These are phyloP conservation scores for Ceratonia siliqua DNA, from an alignment of 306 rosid species.

Conservation along the genomic window DNA sequence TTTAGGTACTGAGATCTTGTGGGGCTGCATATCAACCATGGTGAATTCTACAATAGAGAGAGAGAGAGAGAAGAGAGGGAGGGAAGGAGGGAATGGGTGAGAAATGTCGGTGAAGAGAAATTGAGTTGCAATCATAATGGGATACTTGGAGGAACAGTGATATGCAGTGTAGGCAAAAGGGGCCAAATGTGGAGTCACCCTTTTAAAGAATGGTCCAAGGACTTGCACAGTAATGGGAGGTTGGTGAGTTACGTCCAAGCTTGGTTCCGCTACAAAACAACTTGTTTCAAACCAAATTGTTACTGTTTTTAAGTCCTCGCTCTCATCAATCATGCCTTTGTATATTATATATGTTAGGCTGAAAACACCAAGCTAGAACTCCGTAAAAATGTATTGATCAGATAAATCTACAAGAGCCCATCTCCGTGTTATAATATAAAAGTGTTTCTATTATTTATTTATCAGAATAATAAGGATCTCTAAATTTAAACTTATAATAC, in stretches of 20 bases:
- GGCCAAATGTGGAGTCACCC: background rate
- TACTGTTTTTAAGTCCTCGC: background rate
- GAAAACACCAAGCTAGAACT: too few relatives aligned
- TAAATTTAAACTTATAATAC: too few relatives aligned
- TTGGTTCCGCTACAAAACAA: background rate
- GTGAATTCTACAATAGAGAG: too few relatives aligned
- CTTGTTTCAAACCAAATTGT: background rate
- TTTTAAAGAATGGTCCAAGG: constrained; percentile 34
- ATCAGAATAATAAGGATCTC: too few relatives aligned
- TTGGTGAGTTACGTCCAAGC: background rate
- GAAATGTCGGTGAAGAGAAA: constrained; percentile 37
- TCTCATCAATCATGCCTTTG: background rate
- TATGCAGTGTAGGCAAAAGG: constrained; percentile 26
- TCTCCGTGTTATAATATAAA: too few relatives aligned
- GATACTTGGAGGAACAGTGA: constrained; percentile 11
- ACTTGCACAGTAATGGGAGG: constrained; percentile 12
- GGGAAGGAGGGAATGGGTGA: background rate
- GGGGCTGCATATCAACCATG: too few relatives aligned
- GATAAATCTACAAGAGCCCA: too few relatives aligned
- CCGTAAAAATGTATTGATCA: too few relatives aligned
- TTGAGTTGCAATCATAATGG: background rate
- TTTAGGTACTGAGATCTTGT: too few relatives aligned
- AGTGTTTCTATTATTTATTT: too few relatives aligned
- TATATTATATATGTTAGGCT: too few relatives aligned
- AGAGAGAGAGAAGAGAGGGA: too few relatives aligned